phyloP scores from a whole-genome alignment of 345 rosid species.

The Eucalyptus virginea region DNA sequence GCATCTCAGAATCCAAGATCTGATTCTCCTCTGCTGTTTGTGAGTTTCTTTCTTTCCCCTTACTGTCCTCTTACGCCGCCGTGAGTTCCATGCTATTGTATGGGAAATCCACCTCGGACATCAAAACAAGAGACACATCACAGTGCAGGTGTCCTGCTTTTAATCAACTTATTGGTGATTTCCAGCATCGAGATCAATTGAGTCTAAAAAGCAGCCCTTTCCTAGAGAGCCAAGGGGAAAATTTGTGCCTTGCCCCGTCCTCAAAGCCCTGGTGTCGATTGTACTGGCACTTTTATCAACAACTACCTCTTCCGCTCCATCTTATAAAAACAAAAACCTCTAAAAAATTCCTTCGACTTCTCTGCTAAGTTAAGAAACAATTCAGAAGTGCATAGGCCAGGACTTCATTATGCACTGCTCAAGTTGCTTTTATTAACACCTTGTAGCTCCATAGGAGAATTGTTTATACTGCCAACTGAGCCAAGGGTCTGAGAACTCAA shows the following conservation, averaged over 20 bases:
- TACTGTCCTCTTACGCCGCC: neutral
- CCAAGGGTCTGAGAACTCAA: conserved; percentile 88
- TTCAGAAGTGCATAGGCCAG: neutral
- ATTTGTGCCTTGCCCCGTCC: neutral
- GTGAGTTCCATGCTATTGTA: neutral
- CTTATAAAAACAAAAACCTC: neutral
- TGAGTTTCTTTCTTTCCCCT: neutral
- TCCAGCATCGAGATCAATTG: neutral
- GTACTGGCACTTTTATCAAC: neutral
- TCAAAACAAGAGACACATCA: neutral
- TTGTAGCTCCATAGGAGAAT: conserved; percentile 92
- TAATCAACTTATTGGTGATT: neutral
- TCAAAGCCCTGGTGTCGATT: neutral
- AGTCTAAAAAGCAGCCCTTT: neutral
- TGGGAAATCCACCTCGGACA: neutral
- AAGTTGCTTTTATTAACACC: conserved; percentile 76
- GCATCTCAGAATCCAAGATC: neutral
- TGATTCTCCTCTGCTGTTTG: neutral
- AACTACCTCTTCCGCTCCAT: neutral
- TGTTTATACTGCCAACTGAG: conserved; percentile 80
- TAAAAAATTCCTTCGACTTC: neutral
- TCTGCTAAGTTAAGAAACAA: neutral
- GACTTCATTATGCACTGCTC: conserved; percentile 15
- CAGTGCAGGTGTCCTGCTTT: neutral
- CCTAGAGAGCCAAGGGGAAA: neutral